Base-by-base conservation (phyloP, 164 flowering plant species). In the Magnolia changhungtana region DNA sequence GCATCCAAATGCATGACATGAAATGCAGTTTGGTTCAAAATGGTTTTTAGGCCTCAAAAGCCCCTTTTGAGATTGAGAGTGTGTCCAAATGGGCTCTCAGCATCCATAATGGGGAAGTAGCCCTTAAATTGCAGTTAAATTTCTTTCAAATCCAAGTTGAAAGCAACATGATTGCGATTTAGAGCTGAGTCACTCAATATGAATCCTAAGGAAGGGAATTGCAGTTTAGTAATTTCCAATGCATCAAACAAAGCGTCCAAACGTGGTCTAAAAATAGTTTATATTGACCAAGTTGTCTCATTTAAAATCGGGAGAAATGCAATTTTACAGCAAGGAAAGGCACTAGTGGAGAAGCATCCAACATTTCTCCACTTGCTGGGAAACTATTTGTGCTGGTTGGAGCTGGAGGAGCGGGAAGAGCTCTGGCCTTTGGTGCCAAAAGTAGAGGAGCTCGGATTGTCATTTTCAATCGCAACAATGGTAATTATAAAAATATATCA, bases 391-490 rank as follows among this genome's bases (percentile, higher is more conserved):
- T 91, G 19, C 59, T 89, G 14, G 86, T 84, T 68, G 95, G 95
- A 78, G 95, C 92, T 78, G 91, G 95, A 69, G 92, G 95, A 49
- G 92, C 92, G 45, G 92, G 92, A 79, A 84, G 88, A 79, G 92
- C 95, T 74, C 72, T 91, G 21, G 91, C 95, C 9, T 87, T 86
- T 72, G 95, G 95, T 65, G 95, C 91, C 52, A 88, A 85, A 83
- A 82, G 68, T 67, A 85, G 88, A 78, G 90, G 90, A 63, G 92
- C 92, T 10, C 72, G 83, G 2, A 51, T 89, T 7, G 77, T 87
- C 24, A 75, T 90, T 74, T 85, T 83, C 69, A 85, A 90, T 83
- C 74, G 84, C 63, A 83, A 83, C 77, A 85, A 78, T 75, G 87
- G 94, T 89, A 89, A 70, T 70, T 4, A 70, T 45, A 69, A 18